Conservation (phyloP, 345 rosid species). For the Luvunga scandens region DNA sequence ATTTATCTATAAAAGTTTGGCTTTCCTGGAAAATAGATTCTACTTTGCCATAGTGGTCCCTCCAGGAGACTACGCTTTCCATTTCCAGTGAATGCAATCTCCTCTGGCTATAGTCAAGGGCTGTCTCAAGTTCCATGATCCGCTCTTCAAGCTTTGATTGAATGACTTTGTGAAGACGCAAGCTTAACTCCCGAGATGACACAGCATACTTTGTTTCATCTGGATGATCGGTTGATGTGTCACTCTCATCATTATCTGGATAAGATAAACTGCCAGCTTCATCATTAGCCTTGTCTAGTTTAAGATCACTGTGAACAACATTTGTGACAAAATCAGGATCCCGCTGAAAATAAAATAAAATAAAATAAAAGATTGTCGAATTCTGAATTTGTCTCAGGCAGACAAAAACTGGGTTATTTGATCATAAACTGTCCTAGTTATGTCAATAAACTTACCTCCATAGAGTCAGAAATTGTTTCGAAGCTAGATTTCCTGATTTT, state of each 20-base stretch:
- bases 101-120: constrained; percentile 26
- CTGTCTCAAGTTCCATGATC: constrained; percentile 34
- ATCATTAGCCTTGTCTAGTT: not conserved
- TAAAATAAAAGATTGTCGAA: not conserved
- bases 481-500: constrained; percentile 19
- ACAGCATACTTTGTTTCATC: constrained; percentile 17
- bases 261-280: constrained; percentile 11
- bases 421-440: not conserved
- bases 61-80: not conserved
- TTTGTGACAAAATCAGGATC: constrained; percentile 9
- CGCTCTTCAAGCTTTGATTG: constrained; percentile 27
- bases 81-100: constrained; percentile 14
- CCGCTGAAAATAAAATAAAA: constrained; percentile 15
- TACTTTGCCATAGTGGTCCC: not conserved
- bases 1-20: not conserved
- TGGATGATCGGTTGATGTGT: not conserved
- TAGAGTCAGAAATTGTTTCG: not conserved
- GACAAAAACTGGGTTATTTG: not conserved
- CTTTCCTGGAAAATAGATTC: constrained; percentile 9
- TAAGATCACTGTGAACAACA: constrained; percentile 7
- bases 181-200: constrained; percentile 26
- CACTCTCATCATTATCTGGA: constrained; percentile 14
- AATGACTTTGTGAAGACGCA: constrained; percentile 36
- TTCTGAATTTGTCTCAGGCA: not conserved
- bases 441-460: constrained; percentile 14